Conservation (phyloP, 2,329 filamentous ascomycete species). For the Aureobasidium musti region DNA sequence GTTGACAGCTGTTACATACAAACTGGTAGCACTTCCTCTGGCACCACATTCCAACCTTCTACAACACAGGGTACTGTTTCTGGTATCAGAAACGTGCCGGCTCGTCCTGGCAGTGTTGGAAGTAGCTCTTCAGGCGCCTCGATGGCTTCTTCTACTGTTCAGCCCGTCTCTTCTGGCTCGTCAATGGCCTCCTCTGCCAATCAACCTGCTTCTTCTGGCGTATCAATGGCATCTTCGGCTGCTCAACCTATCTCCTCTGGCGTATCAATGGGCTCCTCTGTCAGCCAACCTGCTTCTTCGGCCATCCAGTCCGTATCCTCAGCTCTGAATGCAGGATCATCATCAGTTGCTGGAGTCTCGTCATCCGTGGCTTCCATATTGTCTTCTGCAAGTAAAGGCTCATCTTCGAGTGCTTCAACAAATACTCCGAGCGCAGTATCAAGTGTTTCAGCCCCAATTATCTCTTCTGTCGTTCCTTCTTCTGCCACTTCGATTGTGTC, state of each 20-base stretch:
- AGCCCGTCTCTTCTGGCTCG: not conserved
- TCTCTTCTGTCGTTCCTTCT: not conserved
- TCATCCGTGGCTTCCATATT: not conserved
- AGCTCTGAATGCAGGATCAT: not conserved
- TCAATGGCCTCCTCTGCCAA: not conserved
- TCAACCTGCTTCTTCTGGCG: not conserved
- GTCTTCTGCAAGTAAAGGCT: not conserved
- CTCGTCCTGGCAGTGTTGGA: not conserved
- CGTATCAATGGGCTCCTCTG: too few relatives aligned
- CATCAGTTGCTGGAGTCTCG: not conserved
- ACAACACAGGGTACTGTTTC: conserved; percentile 1
- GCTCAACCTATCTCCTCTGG: too few relatives aligned
- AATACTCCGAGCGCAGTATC: not conserved
- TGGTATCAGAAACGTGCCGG: conserved; percentile 7
- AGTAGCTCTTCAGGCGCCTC: not conserved
- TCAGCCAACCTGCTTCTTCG: not conserved
- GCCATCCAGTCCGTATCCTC: not conserved
- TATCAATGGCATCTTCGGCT: not conserved
- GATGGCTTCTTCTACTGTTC: not conserved
- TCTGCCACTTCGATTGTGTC: not conserved
- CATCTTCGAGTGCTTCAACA: not conserved
- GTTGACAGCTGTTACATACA: conserved; percentile 1
- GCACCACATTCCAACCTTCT: conserved; percentile 7
- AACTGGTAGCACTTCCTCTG: conserved; percentile 1
- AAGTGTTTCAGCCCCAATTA: not conserved